Evolutionary conservation across 2,329 filamentous ascomycete genomes (phyloP).

Genomic region (Penicillium sp.): DNA sequence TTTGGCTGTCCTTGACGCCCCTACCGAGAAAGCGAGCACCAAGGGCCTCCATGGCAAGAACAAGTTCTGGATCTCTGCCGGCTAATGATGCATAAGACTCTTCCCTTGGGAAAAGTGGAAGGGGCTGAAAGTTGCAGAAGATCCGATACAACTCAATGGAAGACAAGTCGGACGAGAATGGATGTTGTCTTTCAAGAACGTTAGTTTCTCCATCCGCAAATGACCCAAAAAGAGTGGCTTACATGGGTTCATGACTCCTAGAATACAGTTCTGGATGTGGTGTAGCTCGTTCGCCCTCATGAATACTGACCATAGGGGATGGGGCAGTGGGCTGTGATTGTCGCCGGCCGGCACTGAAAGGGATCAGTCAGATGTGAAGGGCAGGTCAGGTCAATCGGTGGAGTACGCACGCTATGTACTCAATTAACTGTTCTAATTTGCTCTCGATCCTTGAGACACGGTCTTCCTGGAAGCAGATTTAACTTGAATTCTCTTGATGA

Average conservation of each 20-base stretch:
- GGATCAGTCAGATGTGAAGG: background rate
- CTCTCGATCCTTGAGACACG: constrained; percentile 21
- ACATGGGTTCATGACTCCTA: background rate
- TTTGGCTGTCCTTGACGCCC: constrained; percentile 8
- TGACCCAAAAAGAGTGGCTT: background rate
- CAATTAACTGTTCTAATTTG: constrained; percentile 21
- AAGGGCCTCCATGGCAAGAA: constrained; percentile 30
- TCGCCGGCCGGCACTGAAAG: background rate
- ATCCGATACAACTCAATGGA: constrained; percentile 27
- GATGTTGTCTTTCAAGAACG: background rate
- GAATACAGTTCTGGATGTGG: background rate
- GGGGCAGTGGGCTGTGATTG: background rate
- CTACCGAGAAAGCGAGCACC: constrained; percentile 25
- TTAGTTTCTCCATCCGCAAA: background rate
- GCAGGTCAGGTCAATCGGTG: background rate
- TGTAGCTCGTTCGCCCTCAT: background rate
- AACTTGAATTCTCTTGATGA: background rate
- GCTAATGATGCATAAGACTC: constrained; percentile 15
- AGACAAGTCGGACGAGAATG: background rate
- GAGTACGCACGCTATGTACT: constrained; percentile 10
- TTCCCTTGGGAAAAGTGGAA: constrained; percentile 28
- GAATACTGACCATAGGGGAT: background rate
- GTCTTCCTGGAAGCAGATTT: constrained; percentile 9
- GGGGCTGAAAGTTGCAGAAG: constrained; percentile 35
- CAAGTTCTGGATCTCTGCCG: constrained; percentile 25